Percentiles rank a stretch among this genome's conserved stretches.
phyloP scores from a whole-genome alignment of 257 asterid genomes.

The Primulina eburnea region DNA sequence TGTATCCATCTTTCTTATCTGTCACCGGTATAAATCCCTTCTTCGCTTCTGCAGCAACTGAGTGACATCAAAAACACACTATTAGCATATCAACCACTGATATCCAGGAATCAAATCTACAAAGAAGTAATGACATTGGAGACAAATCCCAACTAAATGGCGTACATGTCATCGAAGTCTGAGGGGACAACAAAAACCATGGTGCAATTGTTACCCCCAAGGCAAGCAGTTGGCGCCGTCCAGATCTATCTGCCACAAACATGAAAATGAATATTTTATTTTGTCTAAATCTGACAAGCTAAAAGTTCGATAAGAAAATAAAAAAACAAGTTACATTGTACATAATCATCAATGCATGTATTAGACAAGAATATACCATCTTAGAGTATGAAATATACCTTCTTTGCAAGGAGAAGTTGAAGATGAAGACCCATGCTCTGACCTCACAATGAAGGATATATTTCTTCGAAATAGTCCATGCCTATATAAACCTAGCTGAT shows the following conservation, averaged over 20 bases:
- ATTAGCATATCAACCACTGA: constrained; percentile 45
- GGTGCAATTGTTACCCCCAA: constrained; percentile 55
- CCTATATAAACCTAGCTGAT: constrained; percentile 49
- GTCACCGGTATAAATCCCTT: constrained; percentile 72
- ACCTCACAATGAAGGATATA: constrained; percentile 36
- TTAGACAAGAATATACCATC: constrained; percentile 2
- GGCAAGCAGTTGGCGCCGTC: constrained; percentile 67
- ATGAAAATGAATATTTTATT: constrained; percentile 8
- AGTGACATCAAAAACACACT: constrained; percentile 56
- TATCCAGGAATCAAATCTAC: constrained; percentile 15
- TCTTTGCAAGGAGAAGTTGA: constrained; percentile 46
- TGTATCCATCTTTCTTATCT: constrained; percentile 83
- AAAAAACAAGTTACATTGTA: constrained; percentile 2
- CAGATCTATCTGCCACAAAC: constrained; percentile 44
- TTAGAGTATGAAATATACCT: neutral
- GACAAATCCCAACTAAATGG: neutral
- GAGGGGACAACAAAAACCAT: constrained; percentile 45
- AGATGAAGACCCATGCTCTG: constrained; percentile 44
- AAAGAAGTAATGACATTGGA: neutral
- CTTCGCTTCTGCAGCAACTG: constrained; percentile 92
- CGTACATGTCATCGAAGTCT: constrained; percentile 60
- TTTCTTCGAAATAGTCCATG: constrained; percentile 37
- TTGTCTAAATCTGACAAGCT: constrained; percentile 5
- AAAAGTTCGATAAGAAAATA: constrained; percentile 1
- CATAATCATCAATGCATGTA: constrained; percentile 11